These are phyloP conservation scores for Kazachstania psychrophila DNA, from an alignment of 805 yeast species.

Conservation along the genomic window DNA sequence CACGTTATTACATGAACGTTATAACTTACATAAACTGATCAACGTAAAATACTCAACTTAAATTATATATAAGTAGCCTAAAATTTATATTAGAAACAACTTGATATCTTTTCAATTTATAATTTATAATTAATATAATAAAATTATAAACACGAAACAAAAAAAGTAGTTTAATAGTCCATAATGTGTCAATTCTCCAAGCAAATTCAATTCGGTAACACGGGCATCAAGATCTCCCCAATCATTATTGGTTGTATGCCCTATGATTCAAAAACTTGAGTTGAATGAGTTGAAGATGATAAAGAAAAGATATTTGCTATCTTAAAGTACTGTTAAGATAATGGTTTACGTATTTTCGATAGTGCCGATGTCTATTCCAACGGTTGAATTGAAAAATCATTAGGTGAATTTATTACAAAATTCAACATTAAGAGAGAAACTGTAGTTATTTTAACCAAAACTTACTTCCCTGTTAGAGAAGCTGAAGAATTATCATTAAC, in stretches of 20 bases:
- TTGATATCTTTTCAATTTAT: neutral
- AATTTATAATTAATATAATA: neutral
- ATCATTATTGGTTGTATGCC: slow-evolving; percentile 49
- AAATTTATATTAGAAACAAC: too few species aligned
- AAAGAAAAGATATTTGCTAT: slow-evolving; percentile 38
- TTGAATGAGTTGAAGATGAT: slow-evolving; percentile 39
- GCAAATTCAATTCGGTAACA: slow-evolving; percentile 31
- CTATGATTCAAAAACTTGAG: slow-evolving; percentile 39
- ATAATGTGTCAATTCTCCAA: slow-evolving; percentile 1
- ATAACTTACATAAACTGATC: too few species aligned
- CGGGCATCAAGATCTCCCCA: slow-evolving; percentile 43
- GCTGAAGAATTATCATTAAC: slow-evolving; percentile 17
- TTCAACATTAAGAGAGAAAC: slow-evolving; percentile 44
- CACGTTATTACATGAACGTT: too few species aligned
- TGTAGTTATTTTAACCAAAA: slow-evolving; percentile 46
- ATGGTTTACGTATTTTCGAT: slow-evolving; percentile 32
- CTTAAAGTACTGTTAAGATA: slow-evolving; percentile 39
- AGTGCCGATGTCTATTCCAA: slow-evolving; percentile 31
- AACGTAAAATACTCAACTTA: too few species aligned
- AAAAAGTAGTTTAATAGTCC: too few species aligned
- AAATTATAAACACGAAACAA: too few species aligned
- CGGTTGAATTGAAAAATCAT: slow-evolving; percentile 38
- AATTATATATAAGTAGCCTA: too few species aligned
- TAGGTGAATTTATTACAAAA: slow-evolving; percentile 46
- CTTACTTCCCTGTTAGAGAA: slow-evolving; percentile 28